Base-by-base conservation (phyloP, 768 basidiomycete species). In the Amanita brunnescens region DNA sequence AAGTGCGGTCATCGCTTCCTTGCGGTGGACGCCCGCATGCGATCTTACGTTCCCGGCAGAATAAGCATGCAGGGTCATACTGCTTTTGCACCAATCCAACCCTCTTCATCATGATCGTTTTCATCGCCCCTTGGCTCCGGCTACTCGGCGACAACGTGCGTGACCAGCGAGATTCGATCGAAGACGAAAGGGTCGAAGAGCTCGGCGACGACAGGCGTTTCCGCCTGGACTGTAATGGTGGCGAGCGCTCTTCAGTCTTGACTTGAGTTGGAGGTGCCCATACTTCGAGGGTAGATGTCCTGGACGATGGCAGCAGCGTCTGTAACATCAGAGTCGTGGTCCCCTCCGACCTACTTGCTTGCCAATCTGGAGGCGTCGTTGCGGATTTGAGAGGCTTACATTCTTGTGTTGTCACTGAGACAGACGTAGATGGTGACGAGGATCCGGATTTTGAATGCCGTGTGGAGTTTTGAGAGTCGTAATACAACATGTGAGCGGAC, bases 11-110 rank as follows among this genome's bases (percentile, higher is more conserved):
- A 14, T 64, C 59, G 49, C 65, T 70, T 2, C 67, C 72, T 1
- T 65, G 61, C 1, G 69, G 55, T 2, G 67, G 67, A 1, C 67
- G 58, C 2, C 64, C 67, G 53, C 71, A 73, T 1, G 69, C 69
- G 40, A 73, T 72, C 62, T 73, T 73, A 23, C 71, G 66, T 51
- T 70, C 69, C 16, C 70, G 59, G 52, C 71, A 73, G 51, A 73
- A 73, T 12, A 67, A 59, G 51, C 71, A 73, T 6, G 70, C 70
- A 20, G 69, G 56, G 23, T 63, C 62, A 10, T 62, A 61, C 42
- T 63, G 61, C 50, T 62, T 62, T 21, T 57, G 57, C 26, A 61
- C 64, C 16, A 41, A 44, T 13, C 33, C 34, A 6, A 38, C 49
- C 18, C 32, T 39, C 41, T 44, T 51, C 50, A 51, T 51, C 50